Base-by-base conservation (phyloP, 2,329 filamentous ascomycete genomes). In the Xylaria sp. region DNA sequence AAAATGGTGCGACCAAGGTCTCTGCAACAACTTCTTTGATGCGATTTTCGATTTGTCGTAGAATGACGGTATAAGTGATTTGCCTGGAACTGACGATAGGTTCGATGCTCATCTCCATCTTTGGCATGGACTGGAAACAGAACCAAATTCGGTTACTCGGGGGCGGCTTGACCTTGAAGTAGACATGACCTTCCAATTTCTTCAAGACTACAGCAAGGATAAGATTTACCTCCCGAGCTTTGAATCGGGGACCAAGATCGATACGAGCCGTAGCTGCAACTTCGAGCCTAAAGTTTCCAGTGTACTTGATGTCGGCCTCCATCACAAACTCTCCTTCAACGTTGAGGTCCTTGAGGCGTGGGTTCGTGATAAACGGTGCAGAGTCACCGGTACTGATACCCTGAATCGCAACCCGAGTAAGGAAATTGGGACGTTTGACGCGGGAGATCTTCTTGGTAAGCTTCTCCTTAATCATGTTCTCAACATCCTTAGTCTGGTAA, bases 111-210 rank as follows among this genome's bases (percentile, higher is more conserved):
- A 97, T 87, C 63, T 96, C 92, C 78, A 99, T 89, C 70, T 93
- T 92, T 16, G 94, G 94, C 81, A 92, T 90, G n/a, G 86, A 86
- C 71, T 95, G 90, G 71, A 99, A 99, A 0, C 92, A 88, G 66
- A 97, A 85, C 94, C 94, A 99, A n/a, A 96, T 74, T 47, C 94
- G 85, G 72, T 99, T 99, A 74, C 92, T 97, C 0, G 94, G 94
- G 13, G 93, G 91, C 5, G 94, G 91, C 73, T 99, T 99, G 73
- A 97, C 87, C 69, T 91, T 89, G 69, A 97, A 80, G 35, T 96
- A 76, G 51, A 90, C 76, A 68, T 96, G 93, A 0, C 94, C 94
- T 68, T 95, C 90, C 1, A 97, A 78, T 67, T 87, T 90, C 71
- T 90, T 92, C 59, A 97, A 74, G 0, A 94, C 88, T 2, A 92